Evolutionary conservation across 2,329 filamentous ascomycete genomes (phyloP).

Genomic region (Aspergillus intermedius): DNA sequence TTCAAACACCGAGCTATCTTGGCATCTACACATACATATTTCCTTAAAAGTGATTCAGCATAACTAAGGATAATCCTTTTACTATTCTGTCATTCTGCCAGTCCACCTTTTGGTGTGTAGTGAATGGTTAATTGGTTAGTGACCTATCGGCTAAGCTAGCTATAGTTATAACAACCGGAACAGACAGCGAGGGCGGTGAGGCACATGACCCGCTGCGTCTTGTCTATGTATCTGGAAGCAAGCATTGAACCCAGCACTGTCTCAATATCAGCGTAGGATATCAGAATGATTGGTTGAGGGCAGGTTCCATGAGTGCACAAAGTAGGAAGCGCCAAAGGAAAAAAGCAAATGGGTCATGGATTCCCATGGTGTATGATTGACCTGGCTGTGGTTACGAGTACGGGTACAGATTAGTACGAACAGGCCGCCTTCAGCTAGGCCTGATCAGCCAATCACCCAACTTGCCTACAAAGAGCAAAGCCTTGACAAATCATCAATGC

Average conservation of each 20-base stretch:
- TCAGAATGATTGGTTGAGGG: neutral
- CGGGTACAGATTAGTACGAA: too few species aligned
- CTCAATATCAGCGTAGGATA: neutral
- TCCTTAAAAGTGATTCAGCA: neutral
- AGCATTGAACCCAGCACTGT: neutral
- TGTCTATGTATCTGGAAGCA: neutral
- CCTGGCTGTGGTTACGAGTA: too few species aligned
- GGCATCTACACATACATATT: neutral
- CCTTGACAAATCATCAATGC: too few species aligned
- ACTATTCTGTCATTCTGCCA: neutral
- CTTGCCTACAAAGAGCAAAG: too few species aligned
- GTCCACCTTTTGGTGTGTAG: neutral
- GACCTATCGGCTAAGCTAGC: neutral
- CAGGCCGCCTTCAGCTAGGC: too few species aligned
- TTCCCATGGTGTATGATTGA: too few species aligned
- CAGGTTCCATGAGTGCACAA: neutral
- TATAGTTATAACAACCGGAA: neutral
- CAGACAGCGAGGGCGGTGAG: neutral
- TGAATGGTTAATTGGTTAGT: neutral
- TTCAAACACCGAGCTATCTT: too few species aligned
- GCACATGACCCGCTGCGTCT: neutral
- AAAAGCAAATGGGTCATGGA: neutral
- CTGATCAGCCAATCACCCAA: too few species aligned
- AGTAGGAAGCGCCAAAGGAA: neutral
- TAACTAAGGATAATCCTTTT: neutral